These are phyloP conservation scores for Penicillium egyptiacum DNA, from an alignment of 495 filamentous ascomycete species.

Conservation along the genomic window DNA sequence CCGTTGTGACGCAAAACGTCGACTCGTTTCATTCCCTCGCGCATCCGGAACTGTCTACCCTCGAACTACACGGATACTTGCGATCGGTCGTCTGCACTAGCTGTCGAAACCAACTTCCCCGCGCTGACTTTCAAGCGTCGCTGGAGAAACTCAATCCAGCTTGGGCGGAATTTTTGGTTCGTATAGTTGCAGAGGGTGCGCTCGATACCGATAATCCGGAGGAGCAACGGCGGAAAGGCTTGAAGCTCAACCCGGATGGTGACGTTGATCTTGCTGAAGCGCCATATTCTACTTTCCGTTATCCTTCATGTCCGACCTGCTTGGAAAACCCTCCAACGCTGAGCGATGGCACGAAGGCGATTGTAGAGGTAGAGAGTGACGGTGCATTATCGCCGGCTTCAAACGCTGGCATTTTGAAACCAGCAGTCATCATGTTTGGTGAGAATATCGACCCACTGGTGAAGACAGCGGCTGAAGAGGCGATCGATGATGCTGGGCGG, in stretches of 20 bases:
- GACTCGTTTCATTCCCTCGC: conserved; percentile 85
- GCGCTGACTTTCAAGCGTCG: conserved; percentile 72
- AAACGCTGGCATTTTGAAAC: conserved; percentile 81
- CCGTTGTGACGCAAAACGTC: conserved; percentile 92
- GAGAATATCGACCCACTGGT: conserved; percentile 71
- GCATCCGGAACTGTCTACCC: conserved; percentile 71
- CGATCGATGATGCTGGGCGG: conserved; percentile 69
- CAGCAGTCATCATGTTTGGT: conserved; percentile 92
- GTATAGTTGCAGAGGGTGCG: conserved; percentile 68
- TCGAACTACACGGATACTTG: conserved; percentile 91
- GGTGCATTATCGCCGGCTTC: conserved; percentile 73
- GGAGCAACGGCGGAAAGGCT: conserved; percentile 63
- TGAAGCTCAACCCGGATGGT: conserved; percentile 89
- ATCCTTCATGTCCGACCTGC: conserved; percentile 85
- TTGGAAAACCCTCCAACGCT: conserved; percentile 62
- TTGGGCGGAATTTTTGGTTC: conserved; percentile 76
- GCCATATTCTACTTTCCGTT: conserved; percentile 85
- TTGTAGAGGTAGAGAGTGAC: conserved; percentile 72
- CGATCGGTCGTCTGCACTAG: conserved; percentile 78
- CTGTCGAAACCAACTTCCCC: conserved; percentile 64
- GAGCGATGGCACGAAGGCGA: conserved; percentile 54
- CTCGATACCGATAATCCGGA: conserved; percentile 74
- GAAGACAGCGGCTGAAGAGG: conserved; percentile 74
- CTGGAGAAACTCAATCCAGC: conserved; percentile 78
- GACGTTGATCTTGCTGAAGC: conserved; percentile 90